Evolutionary conservation across 345 rosid genomes (phyloP), one percentile per base, ranked within the genome.

Genomic region (Pistacia integerrima): DNA sequence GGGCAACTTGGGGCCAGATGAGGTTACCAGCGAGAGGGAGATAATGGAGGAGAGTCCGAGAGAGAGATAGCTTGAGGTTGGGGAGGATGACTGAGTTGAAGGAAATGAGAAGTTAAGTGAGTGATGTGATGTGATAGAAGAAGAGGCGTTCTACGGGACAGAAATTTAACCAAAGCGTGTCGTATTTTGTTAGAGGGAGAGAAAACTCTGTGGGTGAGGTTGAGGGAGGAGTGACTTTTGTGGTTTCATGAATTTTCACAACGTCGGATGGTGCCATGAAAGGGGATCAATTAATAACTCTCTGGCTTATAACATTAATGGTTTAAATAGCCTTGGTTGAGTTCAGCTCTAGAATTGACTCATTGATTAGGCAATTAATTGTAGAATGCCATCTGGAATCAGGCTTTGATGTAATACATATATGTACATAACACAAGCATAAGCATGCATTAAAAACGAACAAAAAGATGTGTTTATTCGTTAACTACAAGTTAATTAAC

Each of bases 11-110:
- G 11, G 68, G 69, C 87, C 86, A 84, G 0, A 57, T 76, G 62
- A 86, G 20, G 72, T 11, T 62, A 46, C 87, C 83, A 4, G 82
- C 38, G 64, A 86, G 73, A 25, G 84, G 86, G 48, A 84, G 83
- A 30, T 68, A 82, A 61, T 78, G 70, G 33, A 30, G 25, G 76
- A 86, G 89, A 64, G 75, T 72, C 17, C 62, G 64, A 46, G 89
- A 82, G 52, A 84, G 78, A 16, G 85, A 84, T 35, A 44, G 79
- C 36, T 84, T 84, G 79, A 86, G 84, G 11, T 76, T 86, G 0
- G 84, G 84, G 20, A 84, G 74, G 70, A 81, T 65, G 25, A 74
- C 77, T 11, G 83, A 83, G 83, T 85, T 48, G 57, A 85, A 83
- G 36, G 36, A 20, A 72, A 17, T 73, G 6, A 0, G 79, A 81